phyloP scores from a whole-genome alignment of 2,329 filamentous ascomycete species.

The Pseudovirgaria hyperparasitica region DNA sequence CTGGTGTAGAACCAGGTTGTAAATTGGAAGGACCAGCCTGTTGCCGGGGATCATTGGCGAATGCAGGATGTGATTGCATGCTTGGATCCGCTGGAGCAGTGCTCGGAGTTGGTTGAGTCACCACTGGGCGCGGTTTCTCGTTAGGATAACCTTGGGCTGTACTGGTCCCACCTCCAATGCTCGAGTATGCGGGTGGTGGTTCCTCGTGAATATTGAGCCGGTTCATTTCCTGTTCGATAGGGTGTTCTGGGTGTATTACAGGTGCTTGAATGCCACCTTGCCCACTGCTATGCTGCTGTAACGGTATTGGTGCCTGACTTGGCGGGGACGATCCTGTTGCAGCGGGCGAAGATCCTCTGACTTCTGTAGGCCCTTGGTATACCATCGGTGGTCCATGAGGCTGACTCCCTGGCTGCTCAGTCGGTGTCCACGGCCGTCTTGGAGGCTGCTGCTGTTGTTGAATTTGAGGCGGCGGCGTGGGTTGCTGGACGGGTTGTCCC shows the following conservation, averaged over 20 bases:
- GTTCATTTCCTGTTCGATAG: slow-evolving; percentile 77
- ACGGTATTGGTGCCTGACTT: slow-evolving; percentile 26
- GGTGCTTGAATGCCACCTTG: slow-evolving; percentile 17
- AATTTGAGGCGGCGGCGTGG: slow-evolving; percentile 28
- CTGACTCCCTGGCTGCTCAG: slow-evolving; percentile 73
- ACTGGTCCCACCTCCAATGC: slow-evolving; percentile 40
- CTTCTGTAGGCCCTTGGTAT: slow-evolving; percentile 73
- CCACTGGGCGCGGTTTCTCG: slow-evolving; percentile 55
- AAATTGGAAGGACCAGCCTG: slow-evolving; percentile 30
- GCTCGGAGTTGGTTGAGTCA: slow-evolving; percentile 12
- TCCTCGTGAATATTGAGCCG: slow-evolving; percentile 69
- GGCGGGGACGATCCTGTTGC: slow-evolving; percentile 22
- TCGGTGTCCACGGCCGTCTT: slow-evolving; percentile 82
- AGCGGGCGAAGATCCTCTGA: too few species aligned
- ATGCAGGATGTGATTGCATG: slow-evolving; percentile 64
- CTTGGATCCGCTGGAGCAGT: too few species aligned
- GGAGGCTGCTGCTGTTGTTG: slow-evolving; percentile 27
- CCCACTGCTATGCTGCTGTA: slow-evolving; percentile 12
- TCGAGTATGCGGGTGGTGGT: slow-evolving; percentile 92
- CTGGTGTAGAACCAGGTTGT: slow-evolving; percentile 25
- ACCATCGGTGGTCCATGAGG: slow-evolving; percentile 83
- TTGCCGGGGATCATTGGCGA: slow-evolving; percentile 67
- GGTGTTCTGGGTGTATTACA: slow-evolving; percentile 34
- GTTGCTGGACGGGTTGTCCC: too few species aligned
- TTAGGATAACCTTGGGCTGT: slow-evolving; percentile 52